Evolutionary conservation across 192 early-diverging fungal species (phyloP), one percentile per base, ranked within the genome.

Genomic region (Endogone sp.): DNA sequence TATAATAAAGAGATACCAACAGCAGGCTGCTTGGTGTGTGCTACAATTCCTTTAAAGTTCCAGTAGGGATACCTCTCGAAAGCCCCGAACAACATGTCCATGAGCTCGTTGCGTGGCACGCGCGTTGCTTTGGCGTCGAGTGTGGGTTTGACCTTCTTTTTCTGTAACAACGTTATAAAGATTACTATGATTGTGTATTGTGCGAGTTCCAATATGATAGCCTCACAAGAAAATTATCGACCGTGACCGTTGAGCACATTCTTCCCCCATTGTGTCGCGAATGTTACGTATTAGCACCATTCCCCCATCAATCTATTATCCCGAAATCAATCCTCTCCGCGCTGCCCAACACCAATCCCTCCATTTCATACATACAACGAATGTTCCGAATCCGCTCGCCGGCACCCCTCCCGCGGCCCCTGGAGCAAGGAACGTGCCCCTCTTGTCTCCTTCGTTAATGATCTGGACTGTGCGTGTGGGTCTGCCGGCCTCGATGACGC

Each of bases 61-160:
- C 90, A 95, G 73, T 95, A 92, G n/a, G 84, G 83, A 67, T 86
- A 88, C 64, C 85, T 76, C 61, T 92, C 88, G 77, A 95, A 98
- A 6, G 85, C 85, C 44, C 73, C 74, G 78, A 98, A 97, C 56
- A 98, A 64, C 65, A 92, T 70, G 66, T 92, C 90, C 81, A 94
- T 88, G 63, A 98, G 83, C 56, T 95, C 92, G 74, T 90, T 84
- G 62, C 86, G 81, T 54, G 90, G 89, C 88, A 97, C 88, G 44
- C 95, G 86, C 10, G 95, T 92, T 29, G 85, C 86, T 73, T 92
- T 93, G 73, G 92, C 86, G 63, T 90, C 89, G 23, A 75, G 71
- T 32, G 75, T 64, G 10, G 78, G 74, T 73, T 82, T 72, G 65
- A 67, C 68, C 55, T 84, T 82, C 75, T 82, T 81, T 74, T 60